These are phyloP conservation scores for Aspergillus intermedius DNA, from an alignment of 2,329 filamentous ascomycete genomes.

Conservation along the genomic window DNA sequence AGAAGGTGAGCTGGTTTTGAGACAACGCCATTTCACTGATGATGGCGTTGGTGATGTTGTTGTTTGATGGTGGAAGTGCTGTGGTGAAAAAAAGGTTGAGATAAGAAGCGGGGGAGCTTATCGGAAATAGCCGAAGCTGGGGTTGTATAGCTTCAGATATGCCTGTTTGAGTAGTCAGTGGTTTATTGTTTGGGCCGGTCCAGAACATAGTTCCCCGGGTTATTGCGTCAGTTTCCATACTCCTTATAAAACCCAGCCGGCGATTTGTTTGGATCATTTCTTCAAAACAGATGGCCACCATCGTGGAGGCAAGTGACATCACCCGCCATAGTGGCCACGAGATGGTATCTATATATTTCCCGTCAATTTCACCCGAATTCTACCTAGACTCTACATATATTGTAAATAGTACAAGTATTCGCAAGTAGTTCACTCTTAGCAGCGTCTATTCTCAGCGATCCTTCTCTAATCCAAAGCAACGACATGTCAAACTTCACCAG, in stretches of 20 bases:
- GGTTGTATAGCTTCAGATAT: neutral
- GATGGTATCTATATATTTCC: neutral
- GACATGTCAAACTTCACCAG: constrained; percentile 24
- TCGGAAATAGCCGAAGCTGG: constrained; percentile 12
- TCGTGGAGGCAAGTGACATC: neutral
- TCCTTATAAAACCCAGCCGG: neutral
- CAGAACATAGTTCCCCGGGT: neutral
- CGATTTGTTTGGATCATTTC: neutral
- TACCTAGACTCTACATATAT: neutral
- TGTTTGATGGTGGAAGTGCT: neutral
- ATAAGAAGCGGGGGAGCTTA: constrained; percentile 13
- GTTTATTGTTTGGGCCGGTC: neutral
- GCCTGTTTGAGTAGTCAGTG: neutral
- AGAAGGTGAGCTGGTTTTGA: constrained; percentile 62
- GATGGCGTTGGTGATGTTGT: neutral
- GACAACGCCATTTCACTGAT: constrained; percentile 49
- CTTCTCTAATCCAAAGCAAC: neutral
- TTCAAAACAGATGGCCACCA: neutral
- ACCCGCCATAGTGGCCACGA: neutral
- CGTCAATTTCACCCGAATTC: neutral
- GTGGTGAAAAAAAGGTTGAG: neutral
- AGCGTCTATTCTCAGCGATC: neutral
- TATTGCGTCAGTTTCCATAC: neutral
- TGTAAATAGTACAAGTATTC: neutral
- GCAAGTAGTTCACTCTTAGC: neutral